These are phyloP conservation scores for Oryza meridionalis DNA, from an alignment of 176 grass and related monocot genomes.

Conservation along the genomic window DNA sequence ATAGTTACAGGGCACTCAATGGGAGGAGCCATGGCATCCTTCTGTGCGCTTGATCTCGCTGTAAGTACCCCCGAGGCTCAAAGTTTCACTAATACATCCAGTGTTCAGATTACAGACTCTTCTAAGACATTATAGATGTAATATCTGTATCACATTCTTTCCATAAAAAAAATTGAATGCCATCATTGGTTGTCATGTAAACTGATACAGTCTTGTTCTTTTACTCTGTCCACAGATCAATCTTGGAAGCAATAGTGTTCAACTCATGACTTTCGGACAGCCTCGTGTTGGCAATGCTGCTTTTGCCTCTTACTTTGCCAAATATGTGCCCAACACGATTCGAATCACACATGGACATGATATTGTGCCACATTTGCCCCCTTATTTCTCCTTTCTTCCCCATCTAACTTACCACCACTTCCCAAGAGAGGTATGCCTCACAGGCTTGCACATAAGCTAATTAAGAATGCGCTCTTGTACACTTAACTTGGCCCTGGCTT, in stretches of 20 bases:
- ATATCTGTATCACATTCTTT: neutral
- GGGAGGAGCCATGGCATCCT: constrained; percentile 72
- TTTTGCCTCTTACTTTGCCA: constrained; percentile 56
- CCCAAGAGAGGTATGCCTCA: constrained; percentile 45
- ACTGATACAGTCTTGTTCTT: neutral
- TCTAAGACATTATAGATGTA: neutral
- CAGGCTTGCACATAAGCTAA: neutral
- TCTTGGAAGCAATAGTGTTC: constrained; percentile 46
- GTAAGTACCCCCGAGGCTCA: constrained; percentile 36
- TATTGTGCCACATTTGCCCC: constrained; percentile 78
- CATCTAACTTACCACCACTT: constrained; percentile 66
- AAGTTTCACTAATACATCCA: constrained; percentile 3
- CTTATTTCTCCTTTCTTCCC: constrained; percentile 65
- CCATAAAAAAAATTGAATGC: neutral
- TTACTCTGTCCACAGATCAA: constrained; percentile 49
- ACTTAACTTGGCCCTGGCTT: neutral
- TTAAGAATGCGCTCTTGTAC: neutral
- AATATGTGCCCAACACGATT: constrained; percentile 60
- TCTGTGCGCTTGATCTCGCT: constrained; percentile 70
- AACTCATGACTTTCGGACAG: constrained; percentile 69
- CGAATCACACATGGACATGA: constrained; percentile 61
- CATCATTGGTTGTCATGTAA: neutral
- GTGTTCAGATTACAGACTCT: neutral
- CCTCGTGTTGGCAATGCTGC: constrained; percentile 74
- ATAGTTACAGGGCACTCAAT: constrained; percentile 76